A percentile compares a stretch with the other conserved stretches of the same genome.
phyloP scores from a whole-genome alignment of 2,329 filamentous ascomycete genomes.

The Pseudomassariella vexata region DNA sequence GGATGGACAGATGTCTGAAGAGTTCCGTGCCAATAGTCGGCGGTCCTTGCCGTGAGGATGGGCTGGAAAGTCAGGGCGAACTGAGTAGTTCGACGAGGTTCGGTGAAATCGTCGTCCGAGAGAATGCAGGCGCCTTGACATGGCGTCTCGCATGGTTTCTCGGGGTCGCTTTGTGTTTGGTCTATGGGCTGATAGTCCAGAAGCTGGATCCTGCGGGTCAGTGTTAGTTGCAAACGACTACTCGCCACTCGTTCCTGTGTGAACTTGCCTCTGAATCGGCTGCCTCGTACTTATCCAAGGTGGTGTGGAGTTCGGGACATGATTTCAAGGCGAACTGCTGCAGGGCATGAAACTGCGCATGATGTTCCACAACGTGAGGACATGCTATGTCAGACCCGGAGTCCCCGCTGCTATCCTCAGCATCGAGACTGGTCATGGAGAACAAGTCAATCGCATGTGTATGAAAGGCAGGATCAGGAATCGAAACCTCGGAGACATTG shows the following conservation, averaged over 20 bases:
- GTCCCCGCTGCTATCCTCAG: slow-evolving; percentile 5
- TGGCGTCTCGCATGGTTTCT: slow-evolving; percentile 9
- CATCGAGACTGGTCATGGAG: slow-evolving; percentile 3
- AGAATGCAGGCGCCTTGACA: slow-evolving; percentile 16
- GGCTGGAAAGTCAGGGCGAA: slow-evolving; percentile 19
- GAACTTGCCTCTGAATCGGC: slow-evolving; percentile 4
- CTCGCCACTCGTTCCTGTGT: too few species aligned
- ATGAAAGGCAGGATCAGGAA: slow-evolving; percentile 5
- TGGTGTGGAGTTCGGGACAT: slow-evolving; percentile 20
- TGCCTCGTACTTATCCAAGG: slow-evolving; percentile 7
- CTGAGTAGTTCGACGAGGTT: slow-evolving; percentile 19
- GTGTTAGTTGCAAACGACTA: too few species aligned
- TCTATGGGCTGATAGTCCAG: too few species aligned
- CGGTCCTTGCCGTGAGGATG: slow-evolving; percentile 18
- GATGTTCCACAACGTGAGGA: slow-evolving; percentile 8
- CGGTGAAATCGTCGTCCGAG: slow-evolving; percentile 14
- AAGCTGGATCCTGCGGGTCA: too few species aligned
- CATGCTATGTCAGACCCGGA: slow-evolving; percentile 5
- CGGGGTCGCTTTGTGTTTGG: too few species aligned
- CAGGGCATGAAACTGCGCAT: slow-evolving; percentile 10
- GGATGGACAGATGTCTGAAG: slow-evolving; percentile 20
- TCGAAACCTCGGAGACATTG: slow-evolving; percentile 19
- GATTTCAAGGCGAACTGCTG: slow-evolving; percentile 14
- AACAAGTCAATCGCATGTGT: slow-evolving; percentile 2
- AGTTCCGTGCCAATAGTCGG: slow-evolving; percentile 20